Evolutionary conservation across 2,329 filamentous ascomycete species (phyloP).

Genomic region (Hortaea sp.): DNA sequence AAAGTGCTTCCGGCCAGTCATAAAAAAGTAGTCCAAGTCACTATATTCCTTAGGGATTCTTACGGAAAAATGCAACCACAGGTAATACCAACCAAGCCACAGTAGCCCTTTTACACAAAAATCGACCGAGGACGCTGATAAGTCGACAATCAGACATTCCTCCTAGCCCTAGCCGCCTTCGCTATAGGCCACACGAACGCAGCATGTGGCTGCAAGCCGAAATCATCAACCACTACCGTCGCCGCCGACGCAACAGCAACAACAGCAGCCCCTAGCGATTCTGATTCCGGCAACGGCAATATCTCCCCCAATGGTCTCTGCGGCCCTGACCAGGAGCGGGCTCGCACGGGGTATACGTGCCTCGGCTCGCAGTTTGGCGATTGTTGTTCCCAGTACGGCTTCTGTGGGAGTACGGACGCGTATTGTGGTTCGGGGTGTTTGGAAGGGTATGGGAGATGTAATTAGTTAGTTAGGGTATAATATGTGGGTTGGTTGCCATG

Average conservation of each 20-base stretch:
- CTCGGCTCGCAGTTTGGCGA: background rate
- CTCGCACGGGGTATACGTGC: background rate
- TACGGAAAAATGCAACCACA: too few relatives aligned
- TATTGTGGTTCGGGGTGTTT: background rate
- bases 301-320: background rate
- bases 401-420: background rate
- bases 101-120: background rate
- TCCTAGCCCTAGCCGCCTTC: background rate
- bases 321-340: background rate
- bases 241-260: background rate
- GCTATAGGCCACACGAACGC: background rate
- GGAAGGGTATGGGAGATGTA: background rate
- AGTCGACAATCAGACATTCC: background rate
- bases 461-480: background rate
- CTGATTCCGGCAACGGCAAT: background rate
- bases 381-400: background rate
- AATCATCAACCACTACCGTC: background rate
- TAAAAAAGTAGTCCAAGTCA: background rate
- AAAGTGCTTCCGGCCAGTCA: background rate
- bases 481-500: too few relatives aligned
- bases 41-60: too few relatives aligned
- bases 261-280: too few relatives aligned
- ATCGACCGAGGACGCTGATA: background rate
- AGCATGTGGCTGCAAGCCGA: background rate
- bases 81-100: background rate